These are phyloP conservation scores for Lasiodiplodia hormozganensis DNA, from an alignment of 2,329 filamentous ascomycete species.

Conservation along the genomic window DNA sequence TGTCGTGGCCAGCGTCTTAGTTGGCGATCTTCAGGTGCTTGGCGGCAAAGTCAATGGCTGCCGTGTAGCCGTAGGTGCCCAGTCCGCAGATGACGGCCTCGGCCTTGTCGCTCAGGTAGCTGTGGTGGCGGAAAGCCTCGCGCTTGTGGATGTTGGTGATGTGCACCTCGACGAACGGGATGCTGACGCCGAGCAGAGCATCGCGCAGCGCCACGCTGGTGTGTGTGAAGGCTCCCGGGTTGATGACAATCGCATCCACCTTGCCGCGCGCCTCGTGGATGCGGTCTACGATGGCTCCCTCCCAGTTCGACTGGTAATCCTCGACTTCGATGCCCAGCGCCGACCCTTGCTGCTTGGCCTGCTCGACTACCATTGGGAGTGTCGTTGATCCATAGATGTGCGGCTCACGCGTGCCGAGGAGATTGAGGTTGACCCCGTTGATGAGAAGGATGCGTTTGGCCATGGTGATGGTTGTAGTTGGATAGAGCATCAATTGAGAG, in stretches of 20 bases:
- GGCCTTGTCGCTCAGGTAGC: slow-evolving; percentile 78
- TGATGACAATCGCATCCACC: slow-evolving; percentile 74
- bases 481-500: not conserved
- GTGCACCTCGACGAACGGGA: slow-evolving; percentile 81
- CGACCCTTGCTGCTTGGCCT: slow-evolving; percentile 58
- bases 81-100: slow-evolving; percentile 75
- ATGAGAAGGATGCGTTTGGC: slow-evolving; percentile 68
- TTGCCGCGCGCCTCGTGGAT: slow-evolving; percentile 70
- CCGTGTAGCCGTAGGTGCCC: slow-evolving; percentile 56
- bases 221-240: slow-evolving; percentile 77
- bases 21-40: slow-evolving; percentile 37
- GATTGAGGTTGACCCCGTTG: slow-evolving; percentile 85
- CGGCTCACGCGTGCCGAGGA: slow-evolving; percentile 77
- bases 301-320: slow-evolving; percentile 78
- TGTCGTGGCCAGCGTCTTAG: not conserved
- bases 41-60: slow-evolving; percentile 53
- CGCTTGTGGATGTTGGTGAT: slow-evolving; percentile 76
- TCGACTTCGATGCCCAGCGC: slow-evolving; percentile 59
- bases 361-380: slow-evolving; percentile 65
- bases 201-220: slow-evolving; percentile 79
- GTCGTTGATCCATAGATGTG: slow-evolving; percentile 75
- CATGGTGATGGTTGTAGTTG: slow-evolving; percentile 35
- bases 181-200: slow-evolving; percentile 70
- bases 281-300: slow-evolving; percentile 75
- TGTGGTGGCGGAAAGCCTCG: slow-evolving; percentile 72